A percentile compares a stretch with the other conserved stretches of the same genome.
Evolutionary conservation across 805 yeast species (phyloP).

Genomic region (Candida awuae): DNA sequence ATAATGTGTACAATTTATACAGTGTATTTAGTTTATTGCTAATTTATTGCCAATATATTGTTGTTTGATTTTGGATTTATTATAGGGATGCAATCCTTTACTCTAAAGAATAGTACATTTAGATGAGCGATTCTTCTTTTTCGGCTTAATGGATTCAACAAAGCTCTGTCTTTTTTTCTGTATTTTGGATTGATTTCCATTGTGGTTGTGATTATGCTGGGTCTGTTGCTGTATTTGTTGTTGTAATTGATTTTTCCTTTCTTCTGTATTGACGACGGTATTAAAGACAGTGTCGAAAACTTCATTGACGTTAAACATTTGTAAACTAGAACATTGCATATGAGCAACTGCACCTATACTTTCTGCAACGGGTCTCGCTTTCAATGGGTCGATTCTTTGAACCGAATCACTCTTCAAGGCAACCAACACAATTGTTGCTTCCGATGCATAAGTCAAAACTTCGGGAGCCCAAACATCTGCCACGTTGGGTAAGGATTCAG

Average conservation of each 20-base stretch:
- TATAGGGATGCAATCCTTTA: too few relatives aligned
- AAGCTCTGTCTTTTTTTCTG: neutral
- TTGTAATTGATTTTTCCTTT: conserved; percentile 4
- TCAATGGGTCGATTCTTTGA: conserved; percentile 18
- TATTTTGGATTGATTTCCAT: neutral
- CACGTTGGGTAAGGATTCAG: conserved; percentile 60
- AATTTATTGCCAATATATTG: too few relatives aligned
- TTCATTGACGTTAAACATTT: conserved; percentile 54
- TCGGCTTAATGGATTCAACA: neutral
- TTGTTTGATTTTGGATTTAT: too few relatives aligned
- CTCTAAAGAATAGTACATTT: neutral
- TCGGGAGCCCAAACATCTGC: conserved; percentile 86
- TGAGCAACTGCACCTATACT: conserved; percentile 64
- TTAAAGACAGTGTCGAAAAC: conserved; percentile 53
- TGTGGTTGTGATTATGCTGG: neutral
- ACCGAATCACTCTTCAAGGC: conserved; percentile 76
- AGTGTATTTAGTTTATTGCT: too few relatives aligned
- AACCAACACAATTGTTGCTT: conserved; percentile 67
- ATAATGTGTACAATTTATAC: too few relatives aligned
- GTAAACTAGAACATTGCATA: conserved; percentile 72
- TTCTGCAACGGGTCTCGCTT: conserved; percentile 23
- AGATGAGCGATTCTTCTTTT: neutral
- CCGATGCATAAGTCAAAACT: conserved; percentile 73
- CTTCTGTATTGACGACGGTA: conserved; percentile 20
- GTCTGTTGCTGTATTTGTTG: neutral